Evolutionary conservation across 2,329 filamentous ascomycete species (phyloP).

Genomic region (Aspergillus piperis): DNA sequence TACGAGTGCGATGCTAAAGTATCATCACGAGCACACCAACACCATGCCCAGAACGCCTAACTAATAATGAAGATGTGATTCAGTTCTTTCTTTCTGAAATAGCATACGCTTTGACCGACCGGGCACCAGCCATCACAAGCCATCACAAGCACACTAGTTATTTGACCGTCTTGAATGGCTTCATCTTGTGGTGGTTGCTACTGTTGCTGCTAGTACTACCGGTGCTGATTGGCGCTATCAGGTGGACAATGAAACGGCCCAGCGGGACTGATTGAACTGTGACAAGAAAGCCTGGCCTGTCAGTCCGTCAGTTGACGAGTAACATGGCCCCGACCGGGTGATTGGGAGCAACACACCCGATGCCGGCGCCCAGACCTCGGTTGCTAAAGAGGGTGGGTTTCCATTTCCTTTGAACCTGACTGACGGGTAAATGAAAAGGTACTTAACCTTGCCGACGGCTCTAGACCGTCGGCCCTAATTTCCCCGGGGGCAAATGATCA

Average conservation of each 20-base stretch:
- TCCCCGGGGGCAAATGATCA: neutral
- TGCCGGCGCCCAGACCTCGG: neutral
- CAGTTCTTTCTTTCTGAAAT: neutral
- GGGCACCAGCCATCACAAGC: neutral
- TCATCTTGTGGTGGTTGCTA: neutral
- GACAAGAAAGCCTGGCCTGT: neutral
- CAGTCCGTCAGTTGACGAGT: neutral
- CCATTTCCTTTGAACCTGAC: neutral
- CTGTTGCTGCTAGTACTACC: neutral
- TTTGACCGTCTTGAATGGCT: neutral
- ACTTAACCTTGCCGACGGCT: neutral
- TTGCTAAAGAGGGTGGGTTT: neutral
- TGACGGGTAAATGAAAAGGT: neutral
- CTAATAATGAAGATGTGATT: no score
- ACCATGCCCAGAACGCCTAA: no score
- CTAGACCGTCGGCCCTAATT: constrained; percentile 7
- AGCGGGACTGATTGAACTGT: neutral
- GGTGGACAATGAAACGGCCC: neutral
- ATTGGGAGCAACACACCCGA: neutral
- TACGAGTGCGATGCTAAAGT: no score
- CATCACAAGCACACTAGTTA: neutral
- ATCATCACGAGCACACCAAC: no score
- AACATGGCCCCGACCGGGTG: neutral
- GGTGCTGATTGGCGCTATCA: neutral
- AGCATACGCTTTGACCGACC: neutral